A percentile compares a stretch with the other conserved stretches of the same genome.
Conservation (phyloP, 2,329 filamentous ascomycete species). For the Aureobasidium sp. region DNA sequence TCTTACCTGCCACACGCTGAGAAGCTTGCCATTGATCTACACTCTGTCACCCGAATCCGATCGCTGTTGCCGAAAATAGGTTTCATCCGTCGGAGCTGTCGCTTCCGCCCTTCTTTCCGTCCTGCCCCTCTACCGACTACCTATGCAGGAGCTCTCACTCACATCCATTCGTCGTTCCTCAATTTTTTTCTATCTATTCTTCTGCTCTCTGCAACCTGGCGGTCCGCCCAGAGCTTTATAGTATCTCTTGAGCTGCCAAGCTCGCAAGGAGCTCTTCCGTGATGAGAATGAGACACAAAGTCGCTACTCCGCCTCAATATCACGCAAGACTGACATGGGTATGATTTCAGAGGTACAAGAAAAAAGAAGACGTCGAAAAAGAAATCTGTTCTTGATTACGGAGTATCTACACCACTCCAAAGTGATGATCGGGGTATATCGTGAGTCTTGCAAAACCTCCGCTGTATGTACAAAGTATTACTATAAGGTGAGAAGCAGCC, state of each 20-base stretch:
- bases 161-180: too few species aligned
- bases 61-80: not conserved
- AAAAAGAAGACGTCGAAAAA: not conserved
- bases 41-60: not conserved
- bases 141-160: not conserved
- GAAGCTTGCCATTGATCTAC: not conserved
- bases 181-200: too few species aligned
- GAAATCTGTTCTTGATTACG: not conserved
- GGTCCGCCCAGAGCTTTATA: not conserved
- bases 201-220: not conserved
- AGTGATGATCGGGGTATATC: not conserved
- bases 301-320: not conserved
- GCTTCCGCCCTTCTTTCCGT: not conserved
- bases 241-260: not conserved
- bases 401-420: not conserved
- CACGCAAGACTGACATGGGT: not conserved
- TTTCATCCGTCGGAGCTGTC: not conserved
- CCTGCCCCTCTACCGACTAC: not conserved
- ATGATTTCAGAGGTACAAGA: not conserved
- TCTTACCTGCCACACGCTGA: not conserved
- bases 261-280: not conserved
- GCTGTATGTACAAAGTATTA: conserved; percentile 6
- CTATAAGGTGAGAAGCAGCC: not conserved
- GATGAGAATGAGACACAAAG: not conserved
- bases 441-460: not conserved